A percentile compares a stretch with the other conserved stretches of the same genome.
Evolutionary conservation across 371 early-diverging fungal genomes (phyloP).

Genomic region (Mucor circinelloides): DNA sequence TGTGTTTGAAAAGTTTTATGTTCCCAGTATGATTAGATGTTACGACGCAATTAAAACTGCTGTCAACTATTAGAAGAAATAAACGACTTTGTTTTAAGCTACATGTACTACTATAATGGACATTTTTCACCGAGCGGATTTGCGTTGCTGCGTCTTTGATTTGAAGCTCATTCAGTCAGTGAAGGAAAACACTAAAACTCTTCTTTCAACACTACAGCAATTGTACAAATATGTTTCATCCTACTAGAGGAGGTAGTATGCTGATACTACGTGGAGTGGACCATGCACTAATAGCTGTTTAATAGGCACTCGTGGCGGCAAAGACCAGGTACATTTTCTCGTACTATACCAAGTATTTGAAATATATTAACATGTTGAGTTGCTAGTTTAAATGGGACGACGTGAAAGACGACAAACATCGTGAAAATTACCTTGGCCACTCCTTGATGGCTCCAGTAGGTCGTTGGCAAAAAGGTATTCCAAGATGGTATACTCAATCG

Average conservation of each 20-base stretch:
- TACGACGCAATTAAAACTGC: conserved; percentile 86
- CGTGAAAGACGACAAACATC: conserved; percentile 82
- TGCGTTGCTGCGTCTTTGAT: neutral
- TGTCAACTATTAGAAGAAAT: conserved; percentile 64
- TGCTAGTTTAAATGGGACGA: conserved; percentile 62
- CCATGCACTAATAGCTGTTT: neutral
- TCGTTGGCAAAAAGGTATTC: conserved; percentile 59
- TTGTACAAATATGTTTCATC: conserved; percentile 44
- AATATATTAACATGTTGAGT: neutral
- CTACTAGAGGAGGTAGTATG: conserved; percentile 49
- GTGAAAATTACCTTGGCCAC: conserved; percentile 89
- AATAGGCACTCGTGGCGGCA: conserved; percentile 63
- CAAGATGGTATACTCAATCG: neutral
- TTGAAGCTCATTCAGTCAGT: neutral
- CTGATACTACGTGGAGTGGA: neutral
- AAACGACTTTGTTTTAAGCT: neutral
- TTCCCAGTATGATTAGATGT: conserved; percentile 87
- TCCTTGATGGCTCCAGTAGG: conserved; percentile 85
- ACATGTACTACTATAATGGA: neutral
- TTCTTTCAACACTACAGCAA: neutral
- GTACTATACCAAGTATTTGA: neutral
- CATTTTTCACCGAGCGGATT: too few relatives aligned
- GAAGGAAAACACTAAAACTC: neutral
- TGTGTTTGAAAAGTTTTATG: conserved; percentile 92
- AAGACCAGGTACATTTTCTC: conserved; percentile 52